These are phyloP conservation scores for Piper betle DNA, from an alignment of 164 flowering plant genomes.

Conservation along the genomic window DNA sequence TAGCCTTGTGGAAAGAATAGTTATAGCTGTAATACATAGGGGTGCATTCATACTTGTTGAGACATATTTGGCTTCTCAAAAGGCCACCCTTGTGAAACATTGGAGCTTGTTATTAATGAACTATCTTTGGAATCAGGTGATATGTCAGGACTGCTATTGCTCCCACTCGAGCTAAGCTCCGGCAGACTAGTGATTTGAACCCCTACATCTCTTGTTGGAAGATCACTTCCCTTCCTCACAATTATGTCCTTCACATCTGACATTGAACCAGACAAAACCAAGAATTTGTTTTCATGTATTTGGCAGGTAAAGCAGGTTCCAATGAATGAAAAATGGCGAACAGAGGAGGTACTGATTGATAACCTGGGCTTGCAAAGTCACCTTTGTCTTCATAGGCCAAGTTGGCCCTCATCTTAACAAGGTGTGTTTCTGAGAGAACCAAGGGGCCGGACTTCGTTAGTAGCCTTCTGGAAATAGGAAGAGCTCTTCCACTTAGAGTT, in stretches of 20 bases:
- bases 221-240: slow-evolving; percentile 11
- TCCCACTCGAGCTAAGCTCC: slow-evolving; percentile 35
- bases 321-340: neutral
- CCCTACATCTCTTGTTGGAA: slow-evolving; percentile 54
- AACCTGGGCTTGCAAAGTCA: slow-evolving; percentile 19
- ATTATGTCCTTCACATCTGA: slow-evolving; percentile 16
- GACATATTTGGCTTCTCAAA: neutral
- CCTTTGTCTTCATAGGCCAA: slow-evolving; percentile 10
- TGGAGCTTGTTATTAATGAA: slow-evolving; percentile 6
- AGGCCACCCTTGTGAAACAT: neutral
- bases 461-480: slow-evolving; percentile 21
- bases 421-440: slow-evolving; percentile 23
- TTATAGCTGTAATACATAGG: neutral
- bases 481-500: slow-evolving; percentile 47
- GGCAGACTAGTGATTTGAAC: slow-evolving; percentile 48
- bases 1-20: neutral
- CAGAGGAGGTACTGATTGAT: neutral
- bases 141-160: slow-evolving; percentile 39
- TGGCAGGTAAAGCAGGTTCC: neutral
- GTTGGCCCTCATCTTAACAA: slow-evolving; percentile 14
- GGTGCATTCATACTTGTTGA: neutral
- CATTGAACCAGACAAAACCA: neutral
- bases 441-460: slow-evolving; percentile 77
- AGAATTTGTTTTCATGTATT: neutral
- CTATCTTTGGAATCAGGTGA: slow-evolving; percentile 44